Conservation (phyloP, 163 green algal genomes). For the Chlamydomonas reinhardtii region DNA sequence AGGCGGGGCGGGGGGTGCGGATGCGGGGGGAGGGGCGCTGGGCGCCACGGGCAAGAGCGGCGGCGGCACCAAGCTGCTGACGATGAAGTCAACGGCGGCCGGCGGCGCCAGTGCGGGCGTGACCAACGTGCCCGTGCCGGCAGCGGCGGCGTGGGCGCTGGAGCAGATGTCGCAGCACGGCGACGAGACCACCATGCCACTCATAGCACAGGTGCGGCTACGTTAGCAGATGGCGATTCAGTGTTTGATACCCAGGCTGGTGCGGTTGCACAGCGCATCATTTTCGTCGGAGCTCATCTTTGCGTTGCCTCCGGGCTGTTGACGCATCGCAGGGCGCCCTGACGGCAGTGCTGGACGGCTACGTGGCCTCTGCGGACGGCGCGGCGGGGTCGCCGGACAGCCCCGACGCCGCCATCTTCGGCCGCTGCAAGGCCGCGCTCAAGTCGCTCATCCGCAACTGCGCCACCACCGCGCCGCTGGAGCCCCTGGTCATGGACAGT, state of each 20-base stretch:
- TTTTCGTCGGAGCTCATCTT: too few species aligned
- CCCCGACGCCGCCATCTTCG: constrained; percentile 1
- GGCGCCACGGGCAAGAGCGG: neutral
- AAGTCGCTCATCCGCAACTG: constrained; percentile 58
- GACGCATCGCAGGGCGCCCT: constrained; percentile 42
- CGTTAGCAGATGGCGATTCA: too few species aligned
- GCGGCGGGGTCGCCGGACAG: neutral
- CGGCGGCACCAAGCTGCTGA: neutral
- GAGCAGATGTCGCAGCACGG: constrained; percentile 62
- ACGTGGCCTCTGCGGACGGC: constrained; percentile 12
- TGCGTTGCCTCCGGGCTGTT: too few species aligned
- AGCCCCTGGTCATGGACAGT: constrained; percentile 46
- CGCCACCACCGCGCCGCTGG: constrained; percentile 43
- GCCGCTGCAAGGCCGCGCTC: constrained; percentile 52
- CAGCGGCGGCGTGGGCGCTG: constrained; percentile 55
- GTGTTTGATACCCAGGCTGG: too few species aligned
- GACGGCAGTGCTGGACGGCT: constrained; percentile 44
- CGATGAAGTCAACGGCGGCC: too few species aligned
- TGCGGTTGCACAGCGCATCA: too few species aligned
- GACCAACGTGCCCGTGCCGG: neutral
- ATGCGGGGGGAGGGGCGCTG: neutral
- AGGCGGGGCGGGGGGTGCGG: neutral
- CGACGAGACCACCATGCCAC: constrained; percentile 48
- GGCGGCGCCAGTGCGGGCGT: neutral
- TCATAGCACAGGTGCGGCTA: constrained; percentile 33